Base-by-base conservation (phyloP, 2,329 filamentous ascomycete species). In the Nothomitra cinnamomea region DNA sequence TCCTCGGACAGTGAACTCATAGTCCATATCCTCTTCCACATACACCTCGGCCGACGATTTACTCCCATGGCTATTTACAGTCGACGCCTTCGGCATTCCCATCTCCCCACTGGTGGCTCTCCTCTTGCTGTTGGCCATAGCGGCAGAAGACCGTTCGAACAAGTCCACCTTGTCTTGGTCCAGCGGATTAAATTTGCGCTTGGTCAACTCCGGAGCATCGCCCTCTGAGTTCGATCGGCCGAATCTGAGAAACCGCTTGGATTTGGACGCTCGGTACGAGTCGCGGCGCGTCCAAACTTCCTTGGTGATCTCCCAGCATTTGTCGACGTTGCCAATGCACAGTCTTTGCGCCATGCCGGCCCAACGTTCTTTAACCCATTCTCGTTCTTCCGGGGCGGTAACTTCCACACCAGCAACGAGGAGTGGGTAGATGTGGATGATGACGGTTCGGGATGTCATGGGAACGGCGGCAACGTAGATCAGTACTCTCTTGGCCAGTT, bases 371-470 rank as follows among this genome's bases (percentile, higher is more conserved):
- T 73, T 67, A 1, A 85, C 77, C 79, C 80, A 85, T 28, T 75
- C 67, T 12, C 82, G 69, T 59, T 83, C 78, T 58, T 83, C 79
- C 13, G 69, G 66, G 2, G 71, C 71, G 22, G 72, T 69, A 7
- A 76, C 76, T 64, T 85, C 82, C 58, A 79, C 82, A 1, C 81
- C 80, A 2, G 82, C 82, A 0, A 77, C 79, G 57, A 84, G 71
- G 1, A 86, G 72, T 1, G 82, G 82, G 58, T 80, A 85, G 55
- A 85, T 82, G 40, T 85, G 82, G 1, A 85, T 75, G 47, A 85
- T 82, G 17, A 79, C 75, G 0, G 80, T 74, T 7, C 80, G 73
- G 36, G 78, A 82, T 10, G 70, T 73, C 1, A 77, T 65, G 1
- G 81, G 79, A 0, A 85, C 78, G 0, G 77, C 81, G 2, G 79